Base-by-base conservation (phyloP, 2,329 filamentous ascomycete species). In the Davidsoniella australis region DNA sequence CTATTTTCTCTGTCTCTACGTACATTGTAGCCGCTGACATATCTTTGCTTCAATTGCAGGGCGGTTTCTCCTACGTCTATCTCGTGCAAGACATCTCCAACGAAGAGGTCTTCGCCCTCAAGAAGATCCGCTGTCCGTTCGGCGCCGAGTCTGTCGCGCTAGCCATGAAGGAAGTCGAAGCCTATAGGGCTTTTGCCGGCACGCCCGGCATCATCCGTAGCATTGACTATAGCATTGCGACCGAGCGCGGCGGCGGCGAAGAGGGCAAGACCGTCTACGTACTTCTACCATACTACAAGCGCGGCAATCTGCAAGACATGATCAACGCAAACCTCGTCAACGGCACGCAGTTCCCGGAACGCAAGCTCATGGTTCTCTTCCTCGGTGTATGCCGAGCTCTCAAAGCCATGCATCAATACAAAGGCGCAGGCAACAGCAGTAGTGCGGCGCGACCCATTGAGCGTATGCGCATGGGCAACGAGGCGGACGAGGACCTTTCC, bases 311-410 rank as follows among this genome's bases (percentile, higher is more conserved):
- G 37, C 91, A 98, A 67, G 91, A 98, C 66, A 82, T 93, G 61
- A 96, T 98, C 70, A 98, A 98, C 64, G 89, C 91, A 55, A 98
- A 98, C 65, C 70, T 96, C 49, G 89, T 98, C 64, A 96, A 96
- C 64, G 86, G 94, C 62, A 85, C 84, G 37, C 75, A 73, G 47
- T 96, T 98, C 59, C 87, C 89, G 1, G 89, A 96, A 68, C 76
- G 80, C 61, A 74, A 81, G 58, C 70, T 98, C 54, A 89, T 96
- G 87, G 71, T 80, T 52, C 66, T 98, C 53, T 95, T 98, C 63
- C 68, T 95, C 40, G 91, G 91, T 14, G 87, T 98, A 2, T 95
- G 89, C 63, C 78, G 79, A 58, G 91, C 86, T 41, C 67, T 98
- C 53, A 81, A 82, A 61, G 78, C 81, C 36, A 95, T 98, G 86